These are phyloP conservation scores for Alopecurus myosuroides DNA, from an alignment of 176 grass and related monocot species.

Conservation along the genomic window DNA sequence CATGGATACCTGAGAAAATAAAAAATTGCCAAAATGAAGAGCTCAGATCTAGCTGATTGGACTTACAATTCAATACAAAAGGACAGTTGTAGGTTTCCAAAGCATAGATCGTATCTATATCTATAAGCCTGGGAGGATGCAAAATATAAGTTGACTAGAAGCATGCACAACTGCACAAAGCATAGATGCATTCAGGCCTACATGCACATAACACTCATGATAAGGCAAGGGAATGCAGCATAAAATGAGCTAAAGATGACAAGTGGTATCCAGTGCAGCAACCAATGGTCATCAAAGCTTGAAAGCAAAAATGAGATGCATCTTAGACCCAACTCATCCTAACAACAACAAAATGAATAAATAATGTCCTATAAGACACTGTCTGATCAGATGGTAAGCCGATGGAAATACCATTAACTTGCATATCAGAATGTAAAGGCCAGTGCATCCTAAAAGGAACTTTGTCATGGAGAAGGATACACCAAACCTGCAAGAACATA, in stretches of 20 bases:
- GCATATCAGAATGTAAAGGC: slow-evolving; percentile 63
- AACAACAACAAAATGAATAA: slow-evolving; percentile 4
- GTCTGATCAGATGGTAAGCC: slow-evolving; percentile 2
- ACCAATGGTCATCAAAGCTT: not conserved
- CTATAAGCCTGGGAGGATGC: not conserved
- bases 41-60: slow-evolving; percentile 7
- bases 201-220: slow-evolving; percentile 14
- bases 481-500: slow-evolving; percentile 75
- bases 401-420: slow-evolving; percentile 70
- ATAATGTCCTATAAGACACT: slow-evolving; percentile 2
- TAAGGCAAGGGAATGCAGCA: slow-evolving; percentile 18
- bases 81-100: not conserved
- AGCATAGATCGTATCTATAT: slow-evolving; percentile 5
- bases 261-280: not conserved
- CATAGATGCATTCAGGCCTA: not conserved
- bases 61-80: not conserved
- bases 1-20: slow-evolving; percentile 51
- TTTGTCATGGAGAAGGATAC: slow-evolving; percentile 77
- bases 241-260: slow-evolving; percentile 7
- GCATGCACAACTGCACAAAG: slow-evolving; percentile 17
- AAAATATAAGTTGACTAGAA: not conserved
- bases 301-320: not conserved
- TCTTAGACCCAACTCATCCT: not conserved
- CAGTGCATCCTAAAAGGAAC: slow-evolving; percentile 98
- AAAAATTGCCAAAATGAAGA: slow-evolving; percentile 19